Evolutionary conservation across 1,284 basidiomycete genomes (phyloP).

Genomic region (Entoloma clypeatum): DNA sequence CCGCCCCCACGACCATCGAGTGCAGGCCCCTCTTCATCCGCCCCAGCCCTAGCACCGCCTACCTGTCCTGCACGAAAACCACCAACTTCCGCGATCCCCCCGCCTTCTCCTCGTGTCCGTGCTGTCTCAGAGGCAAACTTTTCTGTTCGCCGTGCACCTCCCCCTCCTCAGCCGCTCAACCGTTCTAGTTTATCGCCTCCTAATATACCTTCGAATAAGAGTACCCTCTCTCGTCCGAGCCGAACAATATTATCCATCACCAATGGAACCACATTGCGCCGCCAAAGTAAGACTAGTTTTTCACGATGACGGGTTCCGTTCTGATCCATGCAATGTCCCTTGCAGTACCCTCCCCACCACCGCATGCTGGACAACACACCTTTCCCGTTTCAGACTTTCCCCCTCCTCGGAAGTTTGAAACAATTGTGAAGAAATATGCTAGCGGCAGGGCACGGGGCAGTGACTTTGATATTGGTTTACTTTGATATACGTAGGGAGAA

Average conservation of each 20-base stretch:
- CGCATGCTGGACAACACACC: conserved; percentile 60
- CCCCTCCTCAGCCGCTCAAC: conserved; percentile 13
- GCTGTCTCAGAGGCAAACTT: conserved; percentile 25
- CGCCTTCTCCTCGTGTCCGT: conserved; percentile 32
- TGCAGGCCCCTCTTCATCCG: conserved; percentile 19
- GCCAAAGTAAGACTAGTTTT: conserved; percentile 14
- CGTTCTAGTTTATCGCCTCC: conserved; percentile 13
- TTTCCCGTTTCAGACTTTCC: conserved; percentile 75
- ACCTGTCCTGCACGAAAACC: conserved; percentile 39
- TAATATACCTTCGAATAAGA: conserved; percentile 18
- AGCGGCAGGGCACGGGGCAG: conserved; percentile 65
- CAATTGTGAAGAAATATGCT: conserved; percentile 48
- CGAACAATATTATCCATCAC: conserved; percentile 12
- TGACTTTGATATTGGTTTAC: conserved; percentile 57
- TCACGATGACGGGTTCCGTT: neutral
- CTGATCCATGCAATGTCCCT: conserved; percentile 15
- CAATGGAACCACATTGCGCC: conserved; percentile 27
- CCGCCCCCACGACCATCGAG: conserved; percentile 30
- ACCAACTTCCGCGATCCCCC: conserved; percentile 19
- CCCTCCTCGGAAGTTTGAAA: conserved; percentile 62
- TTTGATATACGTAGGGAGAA: too few relatives aligned
- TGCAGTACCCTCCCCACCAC: conserved; percentile 72
- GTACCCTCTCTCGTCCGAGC: conserved; percentile 8
- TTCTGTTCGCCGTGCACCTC: conserved; percentile 10
- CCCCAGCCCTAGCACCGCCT: conserved; percentile 27